Percentiles rank a stretch among this genome's conserved stretches.
These are phyloP conservation scores for Codiaeum variegatum DNA, from an alignment of 441 rosid species.

Conservation along the genomic window DNA sequence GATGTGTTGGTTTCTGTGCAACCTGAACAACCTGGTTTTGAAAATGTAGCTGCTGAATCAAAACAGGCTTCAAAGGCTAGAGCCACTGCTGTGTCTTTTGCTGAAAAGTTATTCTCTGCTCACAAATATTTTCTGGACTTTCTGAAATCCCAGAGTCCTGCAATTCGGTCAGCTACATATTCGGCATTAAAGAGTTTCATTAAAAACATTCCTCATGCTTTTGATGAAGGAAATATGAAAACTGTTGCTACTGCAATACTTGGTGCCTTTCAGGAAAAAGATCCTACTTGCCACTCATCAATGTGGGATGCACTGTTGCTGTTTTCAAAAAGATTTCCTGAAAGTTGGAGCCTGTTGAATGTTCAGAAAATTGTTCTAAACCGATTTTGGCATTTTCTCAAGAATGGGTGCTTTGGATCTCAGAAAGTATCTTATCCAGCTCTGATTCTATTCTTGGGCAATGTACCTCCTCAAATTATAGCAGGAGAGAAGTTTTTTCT, in stretches of 20 bases:
- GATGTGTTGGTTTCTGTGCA: conserved; percentile 58
- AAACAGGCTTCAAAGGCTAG: conserved; percentile 79
- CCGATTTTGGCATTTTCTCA: conserved; percentile 73
- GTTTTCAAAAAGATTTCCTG: conserved; percentile 72
- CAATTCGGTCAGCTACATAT: conserved; percentile 77
- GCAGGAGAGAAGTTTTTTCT: conserved; percentile 63
- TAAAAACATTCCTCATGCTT: conserved; percentile 65
- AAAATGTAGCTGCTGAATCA: conserved; percentile 48
- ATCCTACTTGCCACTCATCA: conserved; percentile 77
- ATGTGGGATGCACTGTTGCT: conserved; percentile 90
- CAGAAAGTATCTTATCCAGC: conserved; percentile 90
- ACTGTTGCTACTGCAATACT: conserved; percentile 63
- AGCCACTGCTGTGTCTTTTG: conserved; percentile 56
- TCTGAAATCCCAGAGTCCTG: conserved; percentile 65
- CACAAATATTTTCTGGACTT: conserved; percentile 74
- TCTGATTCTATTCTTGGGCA: conserved; percentile 61
- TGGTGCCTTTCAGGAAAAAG: conserved; percentile 85
- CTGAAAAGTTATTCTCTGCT: conserved; percentile 68
- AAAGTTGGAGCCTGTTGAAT: conserved; percentile 67
- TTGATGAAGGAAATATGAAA: conserved; percentile 61
- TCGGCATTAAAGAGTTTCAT: conserved; percentile 64
- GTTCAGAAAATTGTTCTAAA: conserved; percentile 63
- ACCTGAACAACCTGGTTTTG: conserved; percentile 59
- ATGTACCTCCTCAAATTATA: conserved; percentile 55
- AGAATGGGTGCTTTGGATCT: conserved; percentile 85